phyloP scores from a whole-genome alignment of 805 yeast species.

The Wickerhamomyces rabaulensis region DNA sequence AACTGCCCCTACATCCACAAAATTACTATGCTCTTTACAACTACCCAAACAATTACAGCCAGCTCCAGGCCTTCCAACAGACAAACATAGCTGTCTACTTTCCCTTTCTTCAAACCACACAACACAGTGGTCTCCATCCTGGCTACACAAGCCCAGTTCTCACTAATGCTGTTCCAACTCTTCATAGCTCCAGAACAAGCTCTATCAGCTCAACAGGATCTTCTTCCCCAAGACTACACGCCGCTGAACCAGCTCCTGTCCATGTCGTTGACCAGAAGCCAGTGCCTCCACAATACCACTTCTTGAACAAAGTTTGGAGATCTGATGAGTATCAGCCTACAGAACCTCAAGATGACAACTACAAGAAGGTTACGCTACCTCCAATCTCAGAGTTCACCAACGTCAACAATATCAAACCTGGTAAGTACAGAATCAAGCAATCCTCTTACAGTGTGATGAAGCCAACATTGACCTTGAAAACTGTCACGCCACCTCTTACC shows the following conservation, averaged over 20 bases:
- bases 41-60: neutral
- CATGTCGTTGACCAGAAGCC: neutral
- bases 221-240: neutral
- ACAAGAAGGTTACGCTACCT: conserved; percentile 6
- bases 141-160: neutral
- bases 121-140: neutral
- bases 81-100: neutral
- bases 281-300: neutral
- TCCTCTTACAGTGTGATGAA: neutral
- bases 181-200: neutral
- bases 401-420: neutral
- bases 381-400: conserved; percentile 7
- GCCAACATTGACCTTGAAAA: neutral
- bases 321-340: neutral
- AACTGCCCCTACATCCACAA: neutral
- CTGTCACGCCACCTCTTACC: neutral
- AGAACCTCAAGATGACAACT: neutral
- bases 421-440: neutral
- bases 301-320: neutral
- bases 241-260: neutral
- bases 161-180: neutral
- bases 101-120: neutral
- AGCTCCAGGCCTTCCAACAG: neutral
- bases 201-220: neutral
- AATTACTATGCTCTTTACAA: neutral